Base-by-base conservation (phyloP, 2,329 filamentous ascomycete species). In the Pseudocercospora musae region DNA sequence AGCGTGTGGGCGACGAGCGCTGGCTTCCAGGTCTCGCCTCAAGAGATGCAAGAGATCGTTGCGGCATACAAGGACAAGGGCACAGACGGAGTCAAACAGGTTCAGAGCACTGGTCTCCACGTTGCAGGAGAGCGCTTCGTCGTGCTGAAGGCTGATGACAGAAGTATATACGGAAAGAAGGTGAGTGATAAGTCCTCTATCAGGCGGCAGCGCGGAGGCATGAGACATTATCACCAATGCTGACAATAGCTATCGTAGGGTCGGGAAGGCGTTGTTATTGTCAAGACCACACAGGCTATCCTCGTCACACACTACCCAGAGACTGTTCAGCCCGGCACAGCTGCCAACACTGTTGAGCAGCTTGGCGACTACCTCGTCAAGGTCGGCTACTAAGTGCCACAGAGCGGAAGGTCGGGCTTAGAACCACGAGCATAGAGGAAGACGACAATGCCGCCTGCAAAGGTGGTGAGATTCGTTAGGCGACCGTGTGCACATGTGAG, bases 291-390 rank as follows among this genome's bases (percentile, higher is more conserved):
- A 74, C 89, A 96, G 80, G 91, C 92, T 70, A 88, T 98, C 77
- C 86, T 99, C 75, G 80, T 99, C 76, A 90, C 87, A 70, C 92
- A 96, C 82, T 92, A 98, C 84, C 84, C 83, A 69, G 91, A 96
- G 77, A 77, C 77, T 66, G 81, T 88, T 70, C 83, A 90, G 76
- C 90, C 90, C 57, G 88, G 91, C 75, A 88, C 89, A 77, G 88
- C 91, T 66, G 88, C 88, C 72, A 85, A 85, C 76, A 91, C 90
- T 55, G 90, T 96, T 69, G 90, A 94, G 82, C 83, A 87, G 72
- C 85, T 99, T 66, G 92, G 86, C 73, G 91, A 96, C 78, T 97
- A 98, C 82, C 86, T 96, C 67, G 87, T 91, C 77, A 84, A 86
- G 72, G 81, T 85, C 68, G 86, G 87, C 68, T 96, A 96, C 83